Evolutionary conservation across 2,329 filamentous ascomycete species (phyloP), one percentile per base, ranked within the genome.

Genomic region (Huntiella omanensis): DNA sequence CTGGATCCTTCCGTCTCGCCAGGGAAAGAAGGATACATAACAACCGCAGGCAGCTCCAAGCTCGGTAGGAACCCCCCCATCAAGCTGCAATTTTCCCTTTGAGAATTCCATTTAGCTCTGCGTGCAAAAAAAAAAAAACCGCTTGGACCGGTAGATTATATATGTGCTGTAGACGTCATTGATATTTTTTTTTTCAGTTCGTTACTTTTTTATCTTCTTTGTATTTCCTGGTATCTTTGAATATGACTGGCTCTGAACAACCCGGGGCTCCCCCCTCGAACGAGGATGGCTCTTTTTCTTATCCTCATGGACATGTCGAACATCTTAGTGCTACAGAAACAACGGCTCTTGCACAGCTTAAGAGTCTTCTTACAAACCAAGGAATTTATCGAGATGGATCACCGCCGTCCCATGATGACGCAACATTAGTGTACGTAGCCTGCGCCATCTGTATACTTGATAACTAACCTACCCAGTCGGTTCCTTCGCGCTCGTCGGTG

Each of bases 401-500:
- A 41, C 66, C 69, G 12, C 58, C 71, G 8, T 80, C 75, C 53
- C 80, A 85, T 60, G 79, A 85, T 55, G 82, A 87, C 58, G 70
- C 78, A 55, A 80, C 77, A 3, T 62, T 87, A 49, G 66, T 87
- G 75, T 82, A 65, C 52, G 75, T 36, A 16, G 22, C 8, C 7
- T 12, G 17, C 28, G 8, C 3, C 13, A 12, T n/a, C 22, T 37
- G 5, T 12, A 11, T 28, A 13, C 28, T 2, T 13, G 33, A 43
- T 43, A 37, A 43, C 52, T 50, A 44, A 46, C 46, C 42, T 16
- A 2, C 4, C 57, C 55, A 91, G 84, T 51, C 84, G 87, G 50
- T 95, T 81, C 60, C 69, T 95, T 43, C 81, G 87, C 55, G 87
- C 87, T 33, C 77, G 87, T 48, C 81, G 77, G 60, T 95, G 88